Conservation (phyloP, 2,329 filamentous ascomycete genomes). For the Paecilomyces formosus region DNA sequence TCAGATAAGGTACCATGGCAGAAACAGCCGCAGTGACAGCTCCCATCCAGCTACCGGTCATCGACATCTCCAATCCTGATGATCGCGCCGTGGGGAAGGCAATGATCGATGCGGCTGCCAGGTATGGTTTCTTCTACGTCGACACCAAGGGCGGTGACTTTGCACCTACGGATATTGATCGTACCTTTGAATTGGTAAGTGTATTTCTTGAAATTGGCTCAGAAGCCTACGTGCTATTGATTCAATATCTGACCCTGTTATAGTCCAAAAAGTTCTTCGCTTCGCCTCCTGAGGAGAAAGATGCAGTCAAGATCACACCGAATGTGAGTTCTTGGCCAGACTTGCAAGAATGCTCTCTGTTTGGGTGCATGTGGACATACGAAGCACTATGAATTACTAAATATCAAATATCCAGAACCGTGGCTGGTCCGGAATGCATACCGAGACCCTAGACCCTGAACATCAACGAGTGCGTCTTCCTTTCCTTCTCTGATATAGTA, state of each 20-base stretch:
- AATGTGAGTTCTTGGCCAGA: slow-evolving; percentile 31
- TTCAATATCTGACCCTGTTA: neutral
- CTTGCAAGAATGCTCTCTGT: neutral
- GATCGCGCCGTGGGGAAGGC: slow-evolving; percentile 56
- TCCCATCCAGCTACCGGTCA: slow-evolving; percentile 60
- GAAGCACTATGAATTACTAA: neutral
- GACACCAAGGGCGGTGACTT: slow-evolving; percentile 67
- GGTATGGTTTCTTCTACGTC: slow-evolving; percentile 86
- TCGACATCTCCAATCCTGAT: slow-evolving; percentile 64
- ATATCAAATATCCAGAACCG: slow-evolving; percentile 53
- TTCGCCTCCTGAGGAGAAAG: slow-evolving; percentile 63
- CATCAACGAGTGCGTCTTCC: slow-evolving; percentile 59
- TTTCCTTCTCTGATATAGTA: neutral
- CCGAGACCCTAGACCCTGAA: slow-evolving; percentile 78
- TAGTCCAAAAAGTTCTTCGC: slow-evolving; percentile 68
- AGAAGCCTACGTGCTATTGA: no score
- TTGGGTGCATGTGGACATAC: neutral
- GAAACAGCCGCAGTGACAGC: slow-evolving; percentile 2
- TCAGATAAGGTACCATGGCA: neutral
- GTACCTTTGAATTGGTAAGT: slow-evolving; percentile 72
- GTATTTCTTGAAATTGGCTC: no score
- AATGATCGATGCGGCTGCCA: slow-evolving; percentile 70
- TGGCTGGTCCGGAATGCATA: slow-evolving; percentile 83
- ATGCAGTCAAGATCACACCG: slow-evolving; percentile 64
- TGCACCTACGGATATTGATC: slow-evolving; percentile 55